A percentile compares a stretch with the other conserved stretches of the same genome.
Conservation (phyloP, 495 filamentous ascomycete genomes). For the Trypethelium eluteriae region DNA sequence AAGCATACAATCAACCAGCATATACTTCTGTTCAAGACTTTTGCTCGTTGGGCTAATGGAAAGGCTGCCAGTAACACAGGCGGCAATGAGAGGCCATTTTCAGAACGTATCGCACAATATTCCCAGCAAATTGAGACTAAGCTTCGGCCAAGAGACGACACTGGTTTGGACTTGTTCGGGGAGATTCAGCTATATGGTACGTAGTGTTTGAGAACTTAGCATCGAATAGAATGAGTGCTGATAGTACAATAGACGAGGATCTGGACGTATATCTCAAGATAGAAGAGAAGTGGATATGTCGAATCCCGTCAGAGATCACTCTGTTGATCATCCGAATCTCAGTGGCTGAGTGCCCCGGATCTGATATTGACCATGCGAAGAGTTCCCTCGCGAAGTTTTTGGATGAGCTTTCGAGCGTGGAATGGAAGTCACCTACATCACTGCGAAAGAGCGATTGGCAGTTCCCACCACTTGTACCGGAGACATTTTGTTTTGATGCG, state of each 20-base stretch:
- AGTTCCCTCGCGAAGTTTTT: background rate
- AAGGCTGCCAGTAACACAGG: background rate
- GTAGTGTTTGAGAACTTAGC: background rate
- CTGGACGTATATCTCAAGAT: background rate
- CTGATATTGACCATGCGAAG: background rate
- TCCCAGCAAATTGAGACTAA: background rate
- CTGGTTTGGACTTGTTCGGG: background rate
- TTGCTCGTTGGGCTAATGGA: background rate
- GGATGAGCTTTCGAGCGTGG: background rate
- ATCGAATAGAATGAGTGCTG: background rate
- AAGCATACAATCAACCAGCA: background rate
- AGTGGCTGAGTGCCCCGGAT: background rate
- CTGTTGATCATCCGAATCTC: background rate
- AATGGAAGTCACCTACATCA: background rate
- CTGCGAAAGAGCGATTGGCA: background rate
- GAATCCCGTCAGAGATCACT: background rate
- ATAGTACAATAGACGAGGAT: background rate
- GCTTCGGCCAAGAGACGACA: background rate
- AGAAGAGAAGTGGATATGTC: background rate
- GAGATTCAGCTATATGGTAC: background rate
- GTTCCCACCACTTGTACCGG: background rate
- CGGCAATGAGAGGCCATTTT: background rate
- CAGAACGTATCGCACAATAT: background rate
- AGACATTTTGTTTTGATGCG: background rate
- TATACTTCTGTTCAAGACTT: background rate